A percentile compares a stretch with the other conserved stretches of the same genome.
These are phyloP conservation scores for Penicillium sp. DNA, from an alignment of 2,329 filamentous ascomycete species.

Conservation along the genomic window DNA sequence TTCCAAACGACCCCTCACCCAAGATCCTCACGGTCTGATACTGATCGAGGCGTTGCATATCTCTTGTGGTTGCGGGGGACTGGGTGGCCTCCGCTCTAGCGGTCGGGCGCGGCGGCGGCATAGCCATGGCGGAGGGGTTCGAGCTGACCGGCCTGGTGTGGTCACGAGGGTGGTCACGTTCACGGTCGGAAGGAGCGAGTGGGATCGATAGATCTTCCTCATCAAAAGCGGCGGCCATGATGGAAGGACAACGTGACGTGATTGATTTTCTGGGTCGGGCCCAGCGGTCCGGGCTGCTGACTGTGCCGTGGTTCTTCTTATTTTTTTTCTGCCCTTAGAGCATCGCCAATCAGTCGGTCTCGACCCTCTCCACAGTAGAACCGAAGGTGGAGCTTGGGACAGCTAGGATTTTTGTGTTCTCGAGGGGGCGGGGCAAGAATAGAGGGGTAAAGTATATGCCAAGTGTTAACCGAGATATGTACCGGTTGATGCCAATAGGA, in stretches of 20 bases:
- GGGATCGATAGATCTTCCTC: constrained; percentile 83
- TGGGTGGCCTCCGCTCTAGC: constrained; percentile 35
- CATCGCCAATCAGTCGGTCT: constrained; percentile 28
- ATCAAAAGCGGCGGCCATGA: constrained; percentile 58
- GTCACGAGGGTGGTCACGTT: constrained; percentile 31
- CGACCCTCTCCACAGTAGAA: constrained; percentile 26
- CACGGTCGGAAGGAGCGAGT: constrained; percentile 44
- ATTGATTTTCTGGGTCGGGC: constrained; percentile 31
- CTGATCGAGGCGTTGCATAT: constrained; percentile 83
- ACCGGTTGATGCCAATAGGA: background rate
- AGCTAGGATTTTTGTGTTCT: constrained; percentile 25
- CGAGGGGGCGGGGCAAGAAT: constrained; percentile 11
- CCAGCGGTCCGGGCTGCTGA: constrained; percentile 20
- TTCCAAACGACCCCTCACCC: constrained; percentile 96
- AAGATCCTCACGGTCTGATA: constrained; percentile 89
- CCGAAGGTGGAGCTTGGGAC: constrained; percentile 24
- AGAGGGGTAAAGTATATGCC: constrained; percentile 2
- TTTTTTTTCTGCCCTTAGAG: constrained; percentile 17
- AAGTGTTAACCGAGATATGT: constrained; percentile 1
- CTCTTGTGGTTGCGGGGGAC: constrained; percentile 51
- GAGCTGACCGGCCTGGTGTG: constrained; percentile 22
- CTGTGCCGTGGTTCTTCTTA: constrained; percentile 19
- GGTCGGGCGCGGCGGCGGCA: constrained; percentile 39
- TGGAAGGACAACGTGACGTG: constrained; percentile 39
- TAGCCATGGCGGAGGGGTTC: constrained; percentile 38